Evolutionary conservation across 495 filamentous ascomycete genomes (phyloP).

Genomic region (Podospora pseudoanserina): DNA sequence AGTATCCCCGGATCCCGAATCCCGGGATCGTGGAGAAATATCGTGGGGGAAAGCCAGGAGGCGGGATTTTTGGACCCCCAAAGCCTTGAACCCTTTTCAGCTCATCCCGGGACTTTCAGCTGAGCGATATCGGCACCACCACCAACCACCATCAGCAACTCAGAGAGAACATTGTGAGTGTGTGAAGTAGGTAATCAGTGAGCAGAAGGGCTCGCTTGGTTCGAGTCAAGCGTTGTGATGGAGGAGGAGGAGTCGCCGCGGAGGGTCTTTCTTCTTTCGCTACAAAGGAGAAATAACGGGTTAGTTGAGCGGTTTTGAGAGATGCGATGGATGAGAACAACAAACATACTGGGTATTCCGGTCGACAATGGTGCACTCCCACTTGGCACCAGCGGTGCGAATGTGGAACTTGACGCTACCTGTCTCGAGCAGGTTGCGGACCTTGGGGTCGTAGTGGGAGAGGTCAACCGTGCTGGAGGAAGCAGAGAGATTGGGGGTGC

Average conservation of each 20-base stretch:
- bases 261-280: constrained; percentile 34
- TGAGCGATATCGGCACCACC: not conserved
- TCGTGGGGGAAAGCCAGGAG: not conserved
- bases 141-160: not conserved
- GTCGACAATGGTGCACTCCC: constrained; percentile 42
- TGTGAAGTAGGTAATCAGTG: not conserved
- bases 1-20: not conserved
- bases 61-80: not conserved
- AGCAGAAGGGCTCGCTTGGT: not conserved
- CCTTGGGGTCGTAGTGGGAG: constrained; percentile 20
- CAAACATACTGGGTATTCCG: constrained; percentile 40
- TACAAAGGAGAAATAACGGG: constrained; percentile 12
- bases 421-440: constrained; percentile 35
- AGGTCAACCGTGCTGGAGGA: constrained; percentile 7
- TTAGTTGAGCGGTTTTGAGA: no score
- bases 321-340: no score
- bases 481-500: not conserved
- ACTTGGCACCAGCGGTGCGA: constrained; percentile 37
- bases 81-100: not conserved
- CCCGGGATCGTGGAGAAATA: not conserved
- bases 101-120: not conserved
- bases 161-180: not conserved
- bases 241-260: constrained; percentile 26
- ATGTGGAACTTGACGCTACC: constrained; percentile 43
- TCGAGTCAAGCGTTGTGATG: constrained; percentile 30